Conservation (phyloP, 2,329 filamentous ascomycete species). For the Apiospora malaysiana region DNA sequence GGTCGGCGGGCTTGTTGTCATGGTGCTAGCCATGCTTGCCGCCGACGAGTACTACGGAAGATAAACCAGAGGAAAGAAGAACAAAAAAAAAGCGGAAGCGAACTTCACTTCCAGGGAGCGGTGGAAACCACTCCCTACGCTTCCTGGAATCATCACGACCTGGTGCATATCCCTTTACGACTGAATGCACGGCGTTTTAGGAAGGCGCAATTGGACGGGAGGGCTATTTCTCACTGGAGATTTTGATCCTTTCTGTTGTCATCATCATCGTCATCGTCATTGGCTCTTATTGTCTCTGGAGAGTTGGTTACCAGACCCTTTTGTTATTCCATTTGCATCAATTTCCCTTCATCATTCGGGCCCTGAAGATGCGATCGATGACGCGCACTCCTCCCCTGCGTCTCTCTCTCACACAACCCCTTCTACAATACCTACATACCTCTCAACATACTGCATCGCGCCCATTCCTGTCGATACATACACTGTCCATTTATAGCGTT, state of each 20-base stretch:
- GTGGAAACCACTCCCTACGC: neutral
- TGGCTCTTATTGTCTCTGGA: neutral
- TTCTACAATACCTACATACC: neutral
- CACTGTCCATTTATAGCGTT: constrained; percentile 18
- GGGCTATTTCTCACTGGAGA: constrained; percentile 5
- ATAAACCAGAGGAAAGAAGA: neutral
- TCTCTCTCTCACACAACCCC: neutral
- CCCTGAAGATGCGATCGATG: neutral
- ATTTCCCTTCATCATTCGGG: neutral
- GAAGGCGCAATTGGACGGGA: neutral
- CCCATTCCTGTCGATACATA: neutral
- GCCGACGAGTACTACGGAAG: neutral
- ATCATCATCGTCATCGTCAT: neutral
- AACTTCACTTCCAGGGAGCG: neutral
- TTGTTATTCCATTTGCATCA: neutral
- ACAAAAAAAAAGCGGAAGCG: neutral
- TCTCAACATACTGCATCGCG: neutral
- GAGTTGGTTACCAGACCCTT: neutral
- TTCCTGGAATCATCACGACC: neutral
- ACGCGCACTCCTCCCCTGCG: neutral
- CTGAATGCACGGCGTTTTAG: constrained; percentile 3
- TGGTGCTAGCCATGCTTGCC: constrained; percentile 19
- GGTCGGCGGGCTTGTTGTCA: constrained; percentile 19
- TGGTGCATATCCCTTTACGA: neutral
- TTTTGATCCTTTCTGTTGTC: constrained; percentile 1